Base-by-base conservation (phyloP, 2,329 filamentous ascomycete species). In the Moelleriella libera region DNA sequence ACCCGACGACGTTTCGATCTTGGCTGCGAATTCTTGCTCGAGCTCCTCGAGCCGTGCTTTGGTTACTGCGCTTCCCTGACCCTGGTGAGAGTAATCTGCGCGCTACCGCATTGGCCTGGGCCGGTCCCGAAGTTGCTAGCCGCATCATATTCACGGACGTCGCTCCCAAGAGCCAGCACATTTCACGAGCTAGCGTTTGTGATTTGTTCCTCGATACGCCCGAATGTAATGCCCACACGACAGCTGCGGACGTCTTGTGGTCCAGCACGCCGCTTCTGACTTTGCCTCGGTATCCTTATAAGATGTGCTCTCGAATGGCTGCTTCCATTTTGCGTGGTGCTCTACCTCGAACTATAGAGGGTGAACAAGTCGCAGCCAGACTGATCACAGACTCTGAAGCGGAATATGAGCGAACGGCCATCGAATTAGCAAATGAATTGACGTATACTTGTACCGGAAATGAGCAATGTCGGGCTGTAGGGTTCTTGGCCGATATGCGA, bases 221-320 rank as follows among this genome's bases (percentile, higher is more conserved):
- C 1, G 92, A 98, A 65, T 98, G 92, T 67, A 98, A 98, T 60
- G 92, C 89, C 1, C 92, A 98, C 63, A 98, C 92, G 1, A 98
- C 92, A 1, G 92, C 92, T 2, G 94, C 92, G 10, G 92, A 98
- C 59, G 84, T 97, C 1, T 72, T 98, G 6, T 98, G 92, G 92
- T 94, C 86, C 46, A 94, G 89, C 55, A 97, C 92, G 0, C 92
- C 92, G 5, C 70, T 98, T 28, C 72, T 98, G 30, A 98, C 92
- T 0, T 72, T 92, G 31, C 89, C 92, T 9, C 79, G 92, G 37
- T 96, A 97, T 63, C 78, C 85, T 45, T 96, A 96, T 68, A 98
- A 98, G 66, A 98, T 98, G 92, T 98, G 92, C 65, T 94, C 88
- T 42, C 85, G 92, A 47, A 98, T 98, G 85, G 92, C 90, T 6